Base-by-base conservation (phyloP, 192 early-diverging fungal genomes). In the Coemansia sp. region DNA sequence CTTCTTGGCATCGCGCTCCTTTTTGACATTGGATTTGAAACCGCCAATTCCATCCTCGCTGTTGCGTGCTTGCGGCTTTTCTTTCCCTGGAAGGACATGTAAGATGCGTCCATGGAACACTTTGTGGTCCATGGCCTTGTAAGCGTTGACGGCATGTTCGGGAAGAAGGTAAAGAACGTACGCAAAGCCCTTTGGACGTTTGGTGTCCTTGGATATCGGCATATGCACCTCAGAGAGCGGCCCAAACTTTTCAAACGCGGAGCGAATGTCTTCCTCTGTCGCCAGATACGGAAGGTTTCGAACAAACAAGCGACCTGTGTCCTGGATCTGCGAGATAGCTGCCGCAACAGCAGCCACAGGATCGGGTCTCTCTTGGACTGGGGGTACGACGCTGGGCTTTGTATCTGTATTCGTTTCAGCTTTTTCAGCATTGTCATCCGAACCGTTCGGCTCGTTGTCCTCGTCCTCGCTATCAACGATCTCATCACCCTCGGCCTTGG, bases 261-360 rank as follows among this genome's bases (percentile, higher is more conserved):
- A 75, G 45, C 90, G 85, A 31, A 99, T 70, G 59, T 99, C 97
- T 8, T 95, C 87, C 55, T 89, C 89, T 0, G 94, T 92, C 55
- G 91, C 89, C 47, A 90, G 82, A 80, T 93, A 99, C 22, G 97
- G 83, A 31, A 99, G 83, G 68, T 99, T 99, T 56, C 90, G 86
- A 41, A 99, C 85, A 84, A 94, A 97, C 27, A 99, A 82, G 22
- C 97, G 88, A 0, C 95, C 97, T 15, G 97, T 99, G 50, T 99
- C 94, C 2, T 87, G 82, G 76, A 98, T 97, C 20, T 90, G 75
- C 19, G 89, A 85, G 27, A 82, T 82, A 28, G 85, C 66, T 19
- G 45, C 53, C 0, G 66, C 75, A 2, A 71, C 62, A 13, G 45
- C 62, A 4, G 50, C 62, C 1, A 63, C 57, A 10, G 73, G 68